A percentile compares a stretch with the other conserved stretches of the same genome.
These are phyloP conservation scores for Cladophialophora yegresii DNA, from an alignment of 2,329 filamentous ascomycete species.

Conservation along the genomic window DNA sequence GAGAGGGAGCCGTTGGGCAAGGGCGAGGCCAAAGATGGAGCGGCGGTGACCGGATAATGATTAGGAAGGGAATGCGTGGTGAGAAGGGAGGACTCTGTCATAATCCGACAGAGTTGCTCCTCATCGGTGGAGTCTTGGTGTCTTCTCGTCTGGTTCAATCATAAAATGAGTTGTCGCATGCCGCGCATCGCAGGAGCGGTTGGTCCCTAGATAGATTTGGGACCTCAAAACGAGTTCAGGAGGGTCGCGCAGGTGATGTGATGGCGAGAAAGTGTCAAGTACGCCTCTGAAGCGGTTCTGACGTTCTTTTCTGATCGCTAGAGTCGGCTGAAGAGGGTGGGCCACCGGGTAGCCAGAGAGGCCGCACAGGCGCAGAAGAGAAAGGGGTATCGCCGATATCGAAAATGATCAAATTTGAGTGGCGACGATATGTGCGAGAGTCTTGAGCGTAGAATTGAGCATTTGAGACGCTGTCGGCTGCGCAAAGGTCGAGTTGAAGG, in stretches of 20 bases:
- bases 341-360: slow-evolving; percentile 14
- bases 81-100: slow-evolving; percentile 56
- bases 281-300: slow-evolving; percentile 2
- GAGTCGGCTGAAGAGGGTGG: slow-evolving; percentile 9
- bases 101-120: slow-evolving; percentile 56
- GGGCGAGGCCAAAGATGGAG: slow-evolving; percentile 44
- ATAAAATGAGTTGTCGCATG: slow-evolving; percentile 30
- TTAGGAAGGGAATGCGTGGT: slow-evolving; percentile 53
- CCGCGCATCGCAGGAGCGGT: slow-evolving; percentile 29
- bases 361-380: slow-evolving; percentile 21
- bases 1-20: slow-evolving; percentile 47
- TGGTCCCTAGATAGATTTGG: slow-evolving; percentile 4
- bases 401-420: neutral
- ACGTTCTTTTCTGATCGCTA: slow-evolving; percentile 5
- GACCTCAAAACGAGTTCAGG: neutral
- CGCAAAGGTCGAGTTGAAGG: slow-evolving; percentile 21
- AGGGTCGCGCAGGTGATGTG: slow-evolving; percentile 14
- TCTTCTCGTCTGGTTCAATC: slow-evolving; percentile 18
- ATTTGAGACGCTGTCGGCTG: neutral
- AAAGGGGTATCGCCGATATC: slow-evolving; percentile 25
- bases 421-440: neutral
- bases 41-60: slow-evolving; percentile 50
- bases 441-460: neutral
- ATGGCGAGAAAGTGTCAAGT: neutral
- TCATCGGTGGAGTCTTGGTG: slow-evolving; percentile 40